Conservation (phyloP, 2,329 filamentous ascomycete genomes). For the Sporothrix pseudoabietina region DNA sequence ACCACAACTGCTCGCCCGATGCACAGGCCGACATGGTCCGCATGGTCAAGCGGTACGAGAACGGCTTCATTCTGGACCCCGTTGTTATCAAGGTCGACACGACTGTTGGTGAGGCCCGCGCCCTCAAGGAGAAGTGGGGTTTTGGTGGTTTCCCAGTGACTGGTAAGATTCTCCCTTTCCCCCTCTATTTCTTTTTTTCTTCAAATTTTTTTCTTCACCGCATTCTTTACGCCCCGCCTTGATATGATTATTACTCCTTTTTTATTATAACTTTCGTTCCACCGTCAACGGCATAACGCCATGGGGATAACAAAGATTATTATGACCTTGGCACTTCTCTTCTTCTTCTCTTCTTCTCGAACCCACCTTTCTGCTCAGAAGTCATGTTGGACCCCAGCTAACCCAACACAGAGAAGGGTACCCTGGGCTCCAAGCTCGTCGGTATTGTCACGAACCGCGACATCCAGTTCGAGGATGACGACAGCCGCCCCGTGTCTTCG, state of each 20-base stretch:
- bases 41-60: conserved; percentile 99
- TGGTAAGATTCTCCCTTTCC: conserved; percentile 63
- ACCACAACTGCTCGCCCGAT: conserved; percentile 99
- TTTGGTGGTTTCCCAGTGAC: conserved; percentile 98
- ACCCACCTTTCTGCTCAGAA: conserved; percentile 4
- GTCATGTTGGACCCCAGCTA: conserved; percentile 41
- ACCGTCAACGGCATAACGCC: conserved; percentile 87
- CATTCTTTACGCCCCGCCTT: conserved; percentile 41
- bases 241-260: conserved; percentile 77
- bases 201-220: not conserved
- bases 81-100: conserved; percentile 86
- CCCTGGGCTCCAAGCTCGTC: conserved; percentile 90
- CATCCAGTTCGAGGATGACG: conserved; percentile 89
- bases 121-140: conserved; percentile 95
- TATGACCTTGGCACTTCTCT: conserved; percentile 36
- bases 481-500: conserved; percentile 71
- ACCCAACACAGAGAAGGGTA: conserved; percentile 73
- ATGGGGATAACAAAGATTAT: conserved; percentile 68
- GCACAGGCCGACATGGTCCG: conserved; percentile 98
- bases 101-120: conserved; percentile 87
- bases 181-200: conserved; percentile 27
- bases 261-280: conserved; percentile 99
- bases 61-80: conserved; percentile 96
- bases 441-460: conserved; percentile 98
- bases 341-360: conserved; percentile 16